Conservation (phyloP, 2,329 filamentous ascomycete species). For the Stenocarpella maydis region DNA sequence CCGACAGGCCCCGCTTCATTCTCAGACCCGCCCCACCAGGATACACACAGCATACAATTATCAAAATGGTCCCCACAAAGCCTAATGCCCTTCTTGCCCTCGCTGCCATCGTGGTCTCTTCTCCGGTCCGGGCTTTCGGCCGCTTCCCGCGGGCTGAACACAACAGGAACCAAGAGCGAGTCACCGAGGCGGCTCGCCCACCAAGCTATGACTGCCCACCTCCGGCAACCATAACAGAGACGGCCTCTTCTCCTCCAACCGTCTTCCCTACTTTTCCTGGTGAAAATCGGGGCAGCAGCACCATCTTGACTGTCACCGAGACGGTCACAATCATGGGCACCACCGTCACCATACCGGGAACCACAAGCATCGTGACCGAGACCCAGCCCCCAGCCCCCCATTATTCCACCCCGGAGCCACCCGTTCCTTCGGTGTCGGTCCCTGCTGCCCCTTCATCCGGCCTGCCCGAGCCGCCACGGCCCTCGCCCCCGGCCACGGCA, state of each 20-base stretch:
- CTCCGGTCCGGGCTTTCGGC: conserved; percentile 7
- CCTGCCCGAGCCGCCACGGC: background rate
- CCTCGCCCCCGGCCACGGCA: background rate
- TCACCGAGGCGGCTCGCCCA: background rate
- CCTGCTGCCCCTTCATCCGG: background rate
- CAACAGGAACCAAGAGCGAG: background rate
- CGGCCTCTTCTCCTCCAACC: background rate
- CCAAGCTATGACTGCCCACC: background rate
- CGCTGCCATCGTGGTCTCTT: conserved; percentile 1
- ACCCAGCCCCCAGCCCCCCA: background rate
- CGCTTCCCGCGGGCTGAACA: conserved; percentile 12
- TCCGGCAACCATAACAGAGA: conserved; percentile 1
- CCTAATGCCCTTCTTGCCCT: background rate
- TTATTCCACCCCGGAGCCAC: conserved; percentile 2
- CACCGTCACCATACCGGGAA: background rate
- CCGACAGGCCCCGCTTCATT: background rate
- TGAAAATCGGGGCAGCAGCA: background rate
- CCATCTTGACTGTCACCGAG: background rate
- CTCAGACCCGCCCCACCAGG: background rate
- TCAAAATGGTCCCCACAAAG: conserved; percentile 3
- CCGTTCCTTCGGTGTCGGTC: background rate
- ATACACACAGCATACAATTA: too few species aligned
- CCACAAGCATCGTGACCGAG: conserved; percentile 1
- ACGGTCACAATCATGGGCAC: conserved; percentile 3
- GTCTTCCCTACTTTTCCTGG: background rate